Conservation (phyloP, 139 green algal genomes). For the Coelastrella sp. region DNA sequence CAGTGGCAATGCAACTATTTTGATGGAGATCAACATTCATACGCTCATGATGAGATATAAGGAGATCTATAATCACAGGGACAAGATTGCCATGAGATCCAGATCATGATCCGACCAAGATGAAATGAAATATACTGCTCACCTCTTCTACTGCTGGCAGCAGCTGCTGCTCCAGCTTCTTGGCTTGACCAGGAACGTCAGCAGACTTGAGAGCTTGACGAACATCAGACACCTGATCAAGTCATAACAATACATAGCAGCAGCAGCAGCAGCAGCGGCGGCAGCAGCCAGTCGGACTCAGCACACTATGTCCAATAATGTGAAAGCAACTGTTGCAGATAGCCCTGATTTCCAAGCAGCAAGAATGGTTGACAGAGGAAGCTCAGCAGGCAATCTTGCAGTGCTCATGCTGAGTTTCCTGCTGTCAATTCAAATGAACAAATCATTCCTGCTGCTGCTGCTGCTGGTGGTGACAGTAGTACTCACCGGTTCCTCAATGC, state of each 20-base stretch:
- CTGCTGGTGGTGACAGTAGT: neutral
- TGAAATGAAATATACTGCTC: no score
- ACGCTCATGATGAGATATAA: neutral
- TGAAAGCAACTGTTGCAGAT: neutral
- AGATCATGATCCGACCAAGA: no score
- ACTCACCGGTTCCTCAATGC: conserved; percentile 41
- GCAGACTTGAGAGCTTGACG: conserved; percentile 22
- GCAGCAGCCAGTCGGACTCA: neutral
- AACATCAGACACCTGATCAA: conserved; percentile 13
- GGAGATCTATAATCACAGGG: neutral
- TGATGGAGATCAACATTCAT: no score
- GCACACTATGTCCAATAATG: no score
- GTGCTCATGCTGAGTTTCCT: no score
- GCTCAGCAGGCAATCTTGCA: no score
- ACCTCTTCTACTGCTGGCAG: conserved; percentile 25
- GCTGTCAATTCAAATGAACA: no score
- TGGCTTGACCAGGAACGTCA: neutral
- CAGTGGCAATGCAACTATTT: neutral
- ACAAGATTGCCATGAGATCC: no score
- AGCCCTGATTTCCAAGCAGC: no score
- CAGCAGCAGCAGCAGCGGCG: conserved; percentile 10
- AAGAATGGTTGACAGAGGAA: no score
- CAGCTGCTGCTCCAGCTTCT: conserved; percentile 24
- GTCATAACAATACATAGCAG: no score
- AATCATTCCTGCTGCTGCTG: no score